phyloP scores from a whole-genome alignment of 805 yeast species.

The Sungouiella thailandica region DNA sequence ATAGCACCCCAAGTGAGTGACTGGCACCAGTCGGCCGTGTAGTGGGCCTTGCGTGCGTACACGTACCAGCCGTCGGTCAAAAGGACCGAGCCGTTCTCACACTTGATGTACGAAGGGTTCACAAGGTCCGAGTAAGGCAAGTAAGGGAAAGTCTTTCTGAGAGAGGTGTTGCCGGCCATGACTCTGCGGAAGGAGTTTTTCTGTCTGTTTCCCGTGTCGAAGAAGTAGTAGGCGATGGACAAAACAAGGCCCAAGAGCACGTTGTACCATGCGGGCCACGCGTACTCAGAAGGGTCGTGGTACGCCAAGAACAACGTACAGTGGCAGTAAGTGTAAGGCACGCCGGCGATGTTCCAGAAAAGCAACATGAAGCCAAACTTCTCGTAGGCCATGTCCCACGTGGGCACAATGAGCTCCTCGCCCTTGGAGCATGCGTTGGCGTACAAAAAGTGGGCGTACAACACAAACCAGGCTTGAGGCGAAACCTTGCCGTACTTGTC shows the following conservation, averaged over 20 bases:
- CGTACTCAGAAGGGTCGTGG: constrained; percentile 81
- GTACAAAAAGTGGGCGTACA: constrained; percentile 87
- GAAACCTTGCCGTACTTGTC: constrained; percentile 77
- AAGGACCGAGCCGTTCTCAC: constrained; percentile 79
- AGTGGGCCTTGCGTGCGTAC: constrained; percentile 90
- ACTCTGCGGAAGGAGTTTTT: constrained; percentile 85
- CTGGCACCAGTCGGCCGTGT: constrained; percentile 91
- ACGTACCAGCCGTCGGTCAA: constrained; percentile 93
- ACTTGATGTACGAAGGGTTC: constrained; percentile 79
- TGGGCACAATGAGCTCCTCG: constrained; percentile 93
- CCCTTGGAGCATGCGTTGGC: constrained; percentile 98
- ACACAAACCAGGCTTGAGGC: constrained; percentile 66
- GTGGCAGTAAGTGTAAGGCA: constrained; percentile 96
- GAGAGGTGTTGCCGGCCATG: constrained; percentile 70
- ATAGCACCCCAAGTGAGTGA: constrained; percentile 86
- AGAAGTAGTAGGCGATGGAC: constrained; percentile 77
- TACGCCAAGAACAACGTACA: constrained; percentile 78
- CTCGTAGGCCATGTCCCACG: constrained; percentile 99
- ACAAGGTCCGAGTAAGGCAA: constrained; percentile 78
- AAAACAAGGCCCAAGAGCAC: constrained; percentile 50
- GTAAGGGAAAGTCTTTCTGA: constrained; percentile 90
- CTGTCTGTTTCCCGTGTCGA: constrained; percentile 93
- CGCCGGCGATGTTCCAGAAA: constrained; percentile 99
- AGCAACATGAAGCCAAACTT: constrained; percentile 98
- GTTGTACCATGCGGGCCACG: constrained; percentile 63